These are phyloP conservation scores for Millerago galiae DNA, from an alignment of 805 yeast genomes.

Conservation along the genomic window DNA sequence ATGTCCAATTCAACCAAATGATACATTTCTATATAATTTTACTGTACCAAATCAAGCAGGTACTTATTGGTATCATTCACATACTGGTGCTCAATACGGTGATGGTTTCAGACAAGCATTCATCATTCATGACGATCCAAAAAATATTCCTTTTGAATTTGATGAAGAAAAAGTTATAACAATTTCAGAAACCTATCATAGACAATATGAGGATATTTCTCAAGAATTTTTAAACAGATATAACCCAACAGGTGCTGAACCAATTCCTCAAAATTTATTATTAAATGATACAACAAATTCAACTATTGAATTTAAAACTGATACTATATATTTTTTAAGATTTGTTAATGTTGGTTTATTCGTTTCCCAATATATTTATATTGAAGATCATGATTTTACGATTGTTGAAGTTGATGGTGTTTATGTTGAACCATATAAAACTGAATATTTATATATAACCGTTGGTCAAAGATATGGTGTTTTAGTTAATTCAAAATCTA, in stretches of 20 bases:
- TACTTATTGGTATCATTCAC: slow-evolving; percentile 83
- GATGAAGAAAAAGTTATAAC: slow-evolving; percentile 58
- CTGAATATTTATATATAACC: slow-evolving; percentile 54
- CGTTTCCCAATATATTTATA: slow-evolving; percentile 61
- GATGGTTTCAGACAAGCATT: slow-evolving; percentile 73
- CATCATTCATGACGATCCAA: slow-evolving; percentile 48
- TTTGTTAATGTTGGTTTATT: slow-evolving; percentile 64
- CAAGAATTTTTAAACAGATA: slow-evolving; percentile 50
- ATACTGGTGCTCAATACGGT: slow-evolving; percentile 68
- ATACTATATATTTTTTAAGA: slow-evolving; percentile 58
- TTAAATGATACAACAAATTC: slow-evolving; percentile 60
- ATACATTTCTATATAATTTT: slow-evolving; percentile 62
- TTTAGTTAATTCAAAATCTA: slow-evolving; percentile 48
- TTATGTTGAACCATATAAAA: slow-evolving; percentile 49
- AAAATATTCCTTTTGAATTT: slow-evolving; percentile 43
- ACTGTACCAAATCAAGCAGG: slow-evolving; percentile 65
- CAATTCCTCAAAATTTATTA: slow-evolving; percentile 61
- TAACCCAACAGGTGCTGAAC: slow-evolving; percentile 84
- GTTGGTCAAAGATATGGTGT: slow-evolving; percentile 82
- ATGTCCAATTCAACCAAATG: slow-evolving; percentile 70
- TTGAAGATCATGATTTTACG: slow-evolving; percentile 67
- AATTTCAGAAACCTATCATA: slow-evolving; percentile 60
- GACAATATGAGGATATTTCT: slow-evolving; percentile 39
- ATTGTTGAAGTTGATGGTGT: slow-evolving; percentile 70
- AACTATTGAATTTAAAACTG: slow-evolving; percentile 48